A percentile compares a stretch with the other conserved stretches of the same genome.
Evolutionary conservation across 495 filamentous ascomycete genomes (phyloP).

Genomic region (Hypoxylon intermedium): DNA sequence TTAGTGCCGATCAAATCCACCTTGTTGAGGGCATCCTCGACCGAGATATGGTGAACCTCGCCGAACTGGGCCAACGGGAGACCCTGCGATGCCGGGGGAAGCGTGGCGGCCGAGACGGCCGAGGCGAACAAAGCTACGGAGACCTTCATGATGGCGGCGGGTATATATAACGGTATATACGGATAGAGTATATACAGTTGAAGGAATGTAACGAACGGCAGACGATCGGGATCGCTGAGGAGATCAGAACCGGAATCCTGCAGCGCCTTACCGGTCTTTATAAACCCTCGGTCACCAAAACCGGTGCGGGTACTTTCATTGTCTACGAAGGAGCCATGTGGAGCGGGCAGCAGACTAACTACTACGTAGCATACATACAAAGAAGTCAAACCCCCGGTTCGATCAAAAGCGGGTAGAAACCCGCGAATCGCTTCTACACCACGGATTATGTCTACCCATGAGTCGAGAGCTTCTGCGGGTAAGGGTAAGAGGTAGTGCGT

Average conservation of each 20-base stretch:
- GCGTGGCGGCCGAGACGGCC: constrained; percentile 37
- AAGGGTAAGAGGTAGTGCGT: constrained; percentile 10
- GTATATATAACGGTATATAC: constrained; percentile 23
- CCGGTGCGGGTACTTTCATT: constrained; percentile 25
- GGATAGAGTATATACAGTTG: constrained; percentile 24
- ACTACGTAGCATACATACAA: constrained; percentile 27
- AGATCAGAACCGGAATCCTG: constrained; percentile 3
- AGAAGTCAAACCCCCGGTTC: constrained; percentile 20
- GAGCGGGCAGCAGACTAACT: constrained; percentile 12
- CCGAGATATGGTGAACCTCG: constrained; percentile 31
- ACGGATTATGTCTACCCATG: too few relatives aligned
- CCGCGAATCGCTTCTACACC: constrained; percentile 21
- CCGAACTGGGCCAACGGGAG: constrained; percentile 36
- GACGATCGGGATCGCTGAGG: constrained; percentile 38
- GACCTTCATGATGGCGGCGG: constrained; percentile 39
- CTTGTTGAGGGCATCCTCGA: constrained; percentile 25
- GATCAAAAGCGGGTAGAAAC: constrained; percentile 15
- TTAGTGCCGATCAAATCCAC: constrained; percentile 38
- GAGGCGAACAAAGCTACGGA: constrained; percentile 37
- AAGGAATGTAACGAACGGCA: constrained; percentile 32
- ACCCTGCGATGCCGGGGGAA: constrained; percentile 28
- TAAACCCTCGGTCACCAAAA: constrained; percentile 11
- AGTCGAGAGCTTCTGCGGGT: constrained; percentile 5
- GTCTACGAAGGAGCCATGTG: constrained; percentile 22
- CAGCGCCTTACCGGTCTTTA: constrained; percentile 26